Evolutionary conservation across 1,139 yeast species (phyloP).

Genomic region (Nakaseomyces sp.): DNA sequence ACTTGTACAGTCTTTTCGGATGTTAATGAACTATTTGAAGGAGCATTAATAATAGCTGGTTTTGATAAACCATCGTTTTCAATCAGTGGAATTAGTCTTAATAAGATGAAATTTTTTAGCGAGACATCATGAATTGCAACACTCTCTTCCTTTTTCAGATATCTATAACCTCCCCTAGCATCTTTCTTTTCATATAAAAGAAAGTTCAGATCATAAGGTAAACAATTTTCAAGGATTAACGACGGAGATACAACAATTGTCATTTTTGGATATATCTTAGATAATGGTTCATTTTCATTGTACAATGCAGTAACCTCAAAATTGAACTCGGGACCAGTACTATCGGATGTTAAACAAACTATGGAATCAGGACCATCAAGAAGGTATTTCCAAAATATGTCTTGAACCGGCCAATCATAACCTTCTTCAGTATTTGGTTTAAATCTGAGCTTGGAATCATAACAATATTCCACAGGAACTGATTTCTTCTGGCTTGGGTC

Average conservation of each 20-base stretch:
- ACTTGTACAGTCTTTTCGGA: slow-evolving; percentile 46
- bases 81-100: slow-evolving; percentile 54
- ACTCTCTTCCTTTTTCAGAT: slow-evolving; percentile 53
- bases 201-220: slow-evolving; percentile 76
- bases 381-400: slow-evolving; percentile 59
- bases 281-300: slow-evolving; percentile 57
- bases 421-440: slow-evolving; percentile 47
- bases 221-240: slow-evolving; percentile 68
- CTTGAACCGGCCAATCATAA: slow-evolving; percentile 60
- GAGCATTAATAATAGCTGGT: slow-evolving; percentile 70
- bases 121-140: slow-evolving; percentile 77
- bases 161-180: slow-evolving; percentile 61
- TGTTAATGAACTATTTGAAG: slow-evolving; percentile 44
- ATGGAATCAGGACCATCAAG: slow-evolving; percentile 46
- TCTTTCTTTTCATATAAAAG: slow-evolving; percentile 69
- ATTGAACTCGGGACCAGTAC: slow-evolving; percentile 37
- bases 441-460: slow-evolving; percentile 47
- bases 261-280: slow-evolving; percentile 79
- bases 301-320: slow-evolving; percentile 68
- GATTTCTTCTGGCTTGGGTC: slow-evolving; percentile 51
- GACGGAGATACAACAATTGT: slow-evolving; percentile 75
- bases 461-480: slow-evolving; percentile 66
- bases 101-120: slow-evolving; percentile 55
- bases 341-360: slow-evolving; percentile 43
- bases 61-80: slow-evolving; percentile 64